phyloP scores from a whole-genome alignment of 2,329 filamentous ascomycete genomes.

The Drechslerella dactyloides region DNA sequence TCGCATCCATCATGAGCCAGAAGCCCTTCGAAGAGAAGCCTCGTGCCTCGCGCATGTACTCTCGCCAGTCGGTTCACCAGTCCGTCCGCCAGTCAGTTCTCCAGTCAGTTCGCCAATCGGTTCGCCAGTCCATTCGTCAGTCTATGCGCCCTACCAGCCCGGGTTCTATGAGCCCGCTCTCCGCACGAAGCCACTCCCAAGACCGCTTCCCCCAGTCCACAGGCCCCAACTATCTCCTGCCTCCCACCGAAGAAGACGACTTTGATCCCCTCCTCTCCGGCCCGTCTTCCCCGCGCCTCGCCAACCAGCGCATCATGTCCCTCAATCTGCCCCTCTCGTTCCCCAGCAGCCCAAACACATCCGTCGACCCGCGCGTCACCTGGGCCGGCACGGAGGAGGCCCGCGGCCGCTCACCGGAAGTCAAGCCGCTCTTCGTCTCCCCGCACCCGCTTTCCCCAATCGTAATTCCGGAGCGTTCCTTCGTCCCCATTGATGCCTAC shows the following conservation, averaged over 20 bases:
- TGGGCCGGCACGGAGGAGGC: constrained; percentile 10
- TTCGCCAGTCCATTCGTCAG: neutral
- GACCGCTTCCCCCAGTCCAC: neutral
- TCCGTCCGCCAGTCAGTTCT: neutral
- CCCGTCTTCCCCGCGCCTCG: constrained; percentile 6
- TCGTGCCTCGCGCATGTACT: neutral
- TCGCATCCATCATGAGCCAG: neutral
- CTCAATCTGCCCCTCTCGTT: neutral
- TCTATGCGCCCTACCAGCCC: neutral
- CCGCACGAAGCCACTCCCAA: neutral
- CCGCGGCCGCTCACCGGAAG: constrained; percentile 38
- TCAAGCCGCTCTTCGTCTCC: constrained; percentile 14
- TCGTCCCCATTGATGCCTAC: constrained; percentile 2
- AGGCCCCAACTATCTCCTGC: neutral
- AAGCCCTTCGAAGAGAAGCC: neutral
- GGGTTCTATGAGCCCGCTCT: neutral
- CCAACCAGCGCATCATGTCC: constrained; percentile 3
- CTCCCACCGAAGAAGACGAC: neutral
- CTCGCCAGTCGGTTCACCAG: neutral
- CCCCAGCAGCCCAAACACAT: constrained; percentile 22
- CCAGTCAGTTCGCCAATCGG: neutral
- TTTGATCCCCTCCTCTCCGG: neutral
- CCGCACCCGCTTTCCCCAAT: neutral
- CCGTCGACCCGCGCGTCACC: constrained; percentile 4
- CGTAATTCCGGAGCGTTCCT: neutral